Percentiles rank a stretch among this genome's conserved stretches.
Evolutionary conservation across 2,329 filamentous ascomycete genomes (phyloP).

Genomic region (Orbilia ellipsospora): DNA sequence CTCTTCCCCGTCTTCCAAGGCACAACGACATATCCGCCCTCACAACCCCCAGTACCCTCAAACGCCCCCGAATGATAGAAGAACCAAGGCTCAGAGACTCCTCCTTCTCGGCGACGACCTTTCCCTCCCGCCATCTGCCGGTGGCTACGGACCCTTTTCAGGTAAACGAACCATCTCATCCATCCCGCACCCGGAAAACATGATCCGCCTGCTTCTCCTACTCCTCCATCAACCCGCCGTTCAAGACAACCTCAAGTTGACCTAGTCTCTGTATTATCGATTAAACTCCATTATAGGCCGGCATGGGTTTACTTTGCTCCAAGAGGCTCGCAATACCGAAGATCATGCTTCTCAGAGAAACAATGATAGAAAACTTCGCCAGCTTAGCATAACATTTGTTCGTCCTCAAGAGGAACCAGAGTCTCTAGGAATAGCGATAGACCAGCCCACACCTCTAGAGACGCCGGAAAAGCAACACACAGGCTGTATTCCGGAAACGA

Average conservation of each 20-base stretch:
- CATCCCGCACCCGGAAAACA: background rate
- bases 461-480: too few species aligned
- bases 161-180: conserved; percentile 31
- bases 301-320: conserved; percentile 64
- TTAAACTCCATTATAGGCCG: conserved; percentile 29
- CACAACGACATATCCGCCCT: conserved; percentile 1
- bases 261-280: background rate
- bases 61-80: conserved; percentile 18
- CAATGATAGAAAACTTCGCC: conserved; percentile 41
- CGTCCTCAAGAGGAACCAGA: conserved; percentile 22
- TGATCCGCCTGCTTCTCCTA: background rate
- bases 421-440: background rate
- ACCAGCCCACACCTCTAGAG: too few species aligned
- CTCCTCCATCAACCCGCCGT: background rate
- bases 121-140: conserved; percentile 8
- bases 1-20: conserved; percentile 15
- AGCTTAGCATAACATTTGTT: conserved; percentile 42
- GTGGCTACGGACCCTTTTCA: conserved; percentile 11
- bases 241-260: conserved; percentile 10
- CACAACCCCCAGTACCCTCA: background rate
- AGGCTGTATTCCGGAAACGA: too few species aligned
- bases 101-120: conserved; percentile 36
- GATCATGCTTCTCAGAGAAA: conserved; percentile 56
- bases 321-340: conserved; percentile 71
- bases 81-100: conserved; percentile 27